phyloP scores from a whole-genome alignment of 495 filamentous ascomycete genomes.

The Melanomma pulvis-pyrius region DNA sequence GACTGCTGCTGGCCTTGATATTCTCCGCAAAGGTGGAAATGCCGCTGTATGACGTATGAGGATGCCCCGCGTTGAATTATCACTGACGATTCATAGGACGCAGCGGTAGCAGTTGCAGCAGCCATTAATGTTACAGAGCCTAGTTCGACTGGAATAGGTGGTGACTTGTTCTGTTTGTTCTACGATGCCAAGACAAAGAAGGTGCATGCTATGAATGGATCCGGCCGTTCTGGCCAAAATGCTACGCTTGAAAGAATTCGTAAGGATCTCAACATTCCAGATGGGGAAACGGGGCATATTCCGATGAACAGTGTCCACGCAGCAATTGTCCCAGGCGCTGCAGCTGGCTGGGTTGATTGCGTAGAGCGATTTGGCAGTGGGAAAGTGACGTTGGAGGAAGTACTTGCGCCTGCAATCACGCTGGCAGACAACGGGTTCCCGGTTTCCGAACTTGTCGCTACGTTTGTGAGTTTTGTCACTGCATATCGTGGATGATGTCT shows the following conservation, averaged over 20 bases:
- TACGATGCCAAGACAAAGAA: constrained; percentile 82
- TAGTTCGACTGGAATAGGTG: constrained; percentile 91
- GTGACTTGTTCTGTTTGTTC: constrained; percentile 97
- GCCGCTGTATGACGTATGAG: constrained; percentile 60
- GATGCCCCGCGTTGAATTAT: too few relatives aligned
- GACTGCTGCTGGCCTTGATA: constrained; percentile 79
- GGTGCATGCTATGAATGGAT: constrained; percentile 86
- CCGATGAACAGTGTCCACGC: constrained; percentile 77
- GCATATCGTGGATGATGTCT: background rate
- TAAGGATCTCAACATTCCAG: constrained; percentile 66
- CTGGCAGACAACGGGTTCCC: constrained; percentile 89
- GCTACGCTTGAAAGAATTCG: constrained; percentile 70
- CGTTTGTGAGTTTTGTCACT: constrained; percentile 58
- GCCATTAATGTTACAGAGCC: constrained; percentile 93
- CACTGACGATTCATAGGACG: constrained; percentile 64
- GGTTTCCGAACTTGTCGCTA: constrained; percentile 76
- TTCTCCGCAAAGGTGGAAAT: constrained; percentile 87
- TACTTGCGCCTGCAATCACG: constrained; percentile 81
- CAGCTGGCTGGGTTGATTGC: constrained; percentile 92
- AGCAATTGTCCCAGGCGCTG: constrained; percentile 84
- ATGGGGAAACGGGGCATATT: constrained; percentile 64
- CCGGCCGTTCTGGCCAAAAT: constrained; percentile 74
- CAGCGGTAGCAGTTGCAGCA: constrained; percentile 88
- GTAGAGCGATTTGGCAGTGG: constrained; percentile 92
- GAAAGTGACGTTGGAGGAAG: constrained; percentile 74